Evolutionary conservation across 2,329 filamentous ascomycete genomes (phyloP), one percentile per base, ranked within the genome.

Genomic region (Decorospora gaudefroyi): DNA sequence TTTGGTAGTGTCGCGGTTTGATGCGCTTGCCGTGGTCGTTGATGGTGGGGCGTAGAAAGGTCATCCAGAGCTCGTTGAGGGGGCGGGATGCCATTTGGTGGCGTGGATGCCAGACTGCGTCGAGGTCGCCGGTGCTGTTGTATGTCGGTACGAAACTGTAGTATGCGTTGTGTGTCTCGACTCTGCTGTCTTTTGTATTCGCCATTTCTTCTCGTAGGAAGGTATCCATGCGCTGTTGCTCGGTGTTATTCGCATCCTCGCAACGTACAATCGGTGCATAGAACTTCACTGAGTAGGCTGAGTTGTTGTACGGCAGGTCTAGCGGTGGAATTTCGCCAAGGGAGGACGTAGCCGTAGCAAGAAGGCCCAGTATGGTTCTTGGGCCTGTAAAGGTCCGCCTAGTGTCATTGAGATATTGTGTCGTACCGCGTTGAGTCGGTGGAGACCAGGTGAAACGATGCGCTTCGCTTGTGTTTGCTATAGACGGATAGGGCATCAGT

Each of bases 1-100:
- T 34, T 46, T 57, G 49, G 27, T 39, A 53, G 29, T 42, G 40
- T 10, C 51, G 44, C 13, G 40, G 26, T 18, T 53, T 51, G 18
- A 49, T 30, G 7, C 33, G 33, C 9, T 35, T 11, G 21, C 33
- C 21, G 16, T 17, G 21, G 13, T 16, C 33, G 21, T 35, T 12
- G 4, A 29, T 37, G 0, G 25, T 30, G 2, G 42, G 36, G 13
- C 33, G 15, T 41, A 55, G 27, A 21, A 49, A 53, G 4, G 50
- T 51, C 46, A 55, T 53, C 49, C 49, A 52, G 7, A 52, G 36
- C 30, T 53, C 30, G 7, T 32, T 26, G 21, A 26, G 17, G 1
- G 34, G 34, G 5, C 11, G 25, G 4, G 22, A 36, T 10, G 34
- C 22, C 19, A 27, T 25, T 6, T 36, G 23, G 17, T 26, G 33